Evolutionary conservation across 257 asterid genomes (phyloP).

Genomic region (Nicotiana otophora): DNA sequence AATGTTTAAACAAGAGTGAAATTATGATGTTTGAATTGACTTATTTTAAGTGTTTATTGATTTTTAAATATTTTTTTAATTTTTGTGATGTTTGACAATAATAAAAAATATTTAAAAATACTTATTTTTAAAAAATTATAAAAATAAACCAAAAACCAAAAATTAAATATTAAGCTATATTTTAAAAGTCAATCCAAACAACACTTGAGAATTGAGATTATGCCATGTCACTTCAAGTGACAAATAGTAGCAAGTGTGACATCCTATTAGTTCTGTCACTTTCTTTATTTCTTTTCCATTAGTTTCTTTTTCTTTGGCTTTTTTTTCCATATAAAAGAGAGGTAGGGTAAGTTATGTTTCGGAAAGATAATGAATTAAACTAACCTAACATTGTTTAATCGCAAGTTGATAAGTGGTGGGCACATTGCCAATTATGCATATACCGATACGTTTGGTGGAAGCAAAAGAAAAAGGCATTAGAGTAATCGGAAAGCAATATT

Average conservation of each 20-base stretch:
- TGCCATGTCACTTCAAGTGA: not conserved
- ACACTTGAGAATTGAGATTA: no score
- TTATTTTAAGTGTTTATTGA: no score
- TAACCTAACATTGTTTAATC: not conserved
- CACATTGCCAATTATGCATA: not conserved
- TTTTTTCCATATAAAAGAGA: not conserved
- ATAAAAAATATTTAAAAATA: no score
- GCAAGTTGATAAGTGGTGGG: not conserved
- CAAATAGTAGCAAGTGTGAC: not conserved
- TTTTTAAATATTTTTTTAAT: no score
- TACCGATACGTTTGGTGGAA: not conserved
- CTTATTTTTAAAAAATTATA: no score
- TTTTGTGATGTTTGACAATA: no score
- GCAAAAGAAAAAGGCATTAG: not conserved
- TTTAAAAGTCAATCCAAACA: no score
- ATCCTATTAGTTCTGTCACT: not conserved
- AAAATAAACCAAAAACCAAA: no score
- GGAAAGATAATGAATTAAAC: not conserved
- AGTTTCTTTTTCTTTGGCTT: not conserved
- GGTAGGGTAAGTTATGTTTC: not conserved
- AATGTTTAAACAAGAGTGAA: not conserved
- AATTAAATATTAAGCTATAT: no score
- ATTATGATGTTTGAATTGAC: no score
- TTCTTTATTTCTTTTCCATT: not conserved
- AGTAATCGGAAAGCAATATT: not conserved